phyloP scores from a whole-genome alignment of 495 filamentous ascomycete species.

The Penicillium paxilli region DNA sequence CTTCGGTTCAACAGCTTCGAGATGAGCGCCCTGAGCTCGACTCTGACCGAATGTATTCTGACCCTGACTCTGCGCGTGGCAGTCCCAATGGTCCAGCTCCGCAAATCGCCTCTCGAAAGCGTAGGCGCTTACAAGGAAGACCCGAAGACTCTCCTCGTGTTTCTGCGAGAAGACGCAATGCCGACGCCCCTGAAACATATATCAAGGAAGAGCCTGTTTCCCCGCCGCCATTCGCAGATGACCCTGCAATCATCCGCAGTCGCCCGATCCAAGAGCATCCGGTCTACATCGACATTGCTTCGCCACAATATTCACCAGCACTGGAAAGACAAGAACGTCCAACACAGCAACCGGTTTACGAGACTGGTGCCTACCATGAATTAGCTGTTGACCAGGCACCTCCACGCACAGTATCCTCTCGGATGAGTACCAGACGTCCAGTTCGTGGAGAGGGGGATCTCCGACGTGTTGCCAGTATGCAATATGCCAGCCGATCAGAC shows the following conservation, averaged over 20 bases:
- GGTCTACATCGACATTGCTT: constrained; percentile 50
- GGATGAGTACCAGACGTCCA: constrained; percentile 36
- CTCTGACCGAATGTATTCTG: constrained; percentile 21
- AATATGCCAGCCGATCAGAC: constrained; percentile 51
- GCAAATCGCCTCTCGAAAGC: constrained; percentile 45
- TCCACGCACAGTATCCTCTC: constrained; percentile 46
- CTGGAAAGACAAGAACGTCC: constrained; percentile 37
- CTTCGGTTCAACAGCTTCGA: constrained; percentile 42
- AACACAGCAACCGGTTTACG: constrained; percentile 33
- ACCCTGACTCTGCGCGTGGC: constrained; percentile 26
- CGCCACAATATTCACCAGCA: constrained; percentile 45
- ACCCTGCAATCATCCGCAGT: constrained; percentile 38
- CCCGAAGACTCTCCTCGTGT: constrained; percentile 30
- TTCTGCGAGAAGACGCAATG: constrained; percentile 28
- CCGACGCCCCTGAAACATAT: constrained; percentile 49
- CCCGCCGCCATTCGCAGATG: constrained; percentile 67
- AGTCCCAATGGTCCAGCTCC: constrained; percentile 40
- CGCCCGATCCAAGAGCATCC: constrained; percentile 50
- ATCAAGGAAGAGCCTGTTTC: constrained; percentile 90
- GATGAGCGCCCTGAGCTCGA: constrained; percentile 27
- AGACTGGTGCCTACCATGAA: constrained; percentile 36
- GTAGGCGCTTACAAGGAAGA: constrained; percentile 44
- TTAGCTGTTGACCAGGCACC: constrained; percentile 37
- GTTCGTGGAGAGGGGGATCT: constrained; percentile 58
- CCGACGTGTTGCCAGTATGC: constrained; percentile 58